phyloP scores from a whole-genome alignment of 192 early-diverging fungal genomes.

The Phycomyces nitens region DNA sequence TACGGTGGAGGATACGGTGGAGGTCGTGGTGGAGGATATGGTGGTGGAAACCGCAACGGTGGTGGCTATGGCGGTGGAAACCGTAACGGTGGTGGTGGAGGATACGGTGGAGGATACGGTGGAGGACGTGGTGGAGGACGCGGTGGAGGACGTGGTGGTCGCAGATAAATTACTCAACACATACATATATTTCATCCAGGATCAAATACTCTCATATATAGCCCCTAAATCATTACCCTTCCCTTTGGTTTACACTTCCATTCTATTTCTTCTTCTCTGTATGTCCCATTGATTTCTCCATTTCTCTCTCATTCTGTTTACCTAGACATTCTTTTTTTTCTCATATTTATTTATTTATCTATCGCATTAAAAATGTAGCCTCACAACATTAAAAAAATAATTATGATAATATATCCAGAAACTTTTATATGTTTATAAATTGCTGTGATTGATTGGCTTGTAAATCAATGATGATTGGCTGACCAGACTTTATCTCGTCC shows the following conservation, averaged over 20 bases:
- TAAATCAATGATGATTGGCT: too few species aligned
- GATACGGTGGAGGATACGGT: conserved; percentile 20
- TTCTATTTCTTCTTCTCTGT: background rate
- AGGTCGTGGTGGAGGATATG: conserved; percentile 39
- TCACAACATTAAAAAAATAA: too few species aligned
- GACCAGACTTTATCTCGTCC: too few species aligned
- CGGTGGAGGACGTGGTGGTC: conserved; percentile 6
- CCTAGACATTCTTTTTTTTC: background rate
- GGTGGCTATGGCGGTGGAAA: conserved; percentile 46
- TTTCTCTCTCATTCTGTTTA: background rate
- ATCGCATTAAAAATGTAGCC: too few species aligned
- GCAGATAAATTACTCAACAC: background rate
- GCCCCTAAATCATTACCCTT: background rate
- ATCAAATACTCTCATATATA: background rate
- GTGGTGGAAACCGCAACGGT: conserved; percentile 37
- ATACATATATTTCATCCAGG: background rate
- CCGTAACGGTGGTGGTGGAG: too few species aligned
- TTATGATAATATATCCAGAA: too few species aligned
- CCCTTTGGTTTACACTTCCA: background rate
- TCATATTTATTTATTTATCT: too few species aligned
- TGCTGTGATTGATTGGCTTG: too few species aligned
- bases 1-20: conserved; percentile 41
- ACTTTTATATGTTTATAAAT: too few species aligned
- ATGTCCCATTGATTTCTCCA: background rate
- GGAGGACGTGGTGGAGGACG: background rate